These are phyloP conservation scores for Blastomyces percursus DNA, from an alignment of 2,329 filamentous ascomycete species.

Conservation along the genomic window DNA sequence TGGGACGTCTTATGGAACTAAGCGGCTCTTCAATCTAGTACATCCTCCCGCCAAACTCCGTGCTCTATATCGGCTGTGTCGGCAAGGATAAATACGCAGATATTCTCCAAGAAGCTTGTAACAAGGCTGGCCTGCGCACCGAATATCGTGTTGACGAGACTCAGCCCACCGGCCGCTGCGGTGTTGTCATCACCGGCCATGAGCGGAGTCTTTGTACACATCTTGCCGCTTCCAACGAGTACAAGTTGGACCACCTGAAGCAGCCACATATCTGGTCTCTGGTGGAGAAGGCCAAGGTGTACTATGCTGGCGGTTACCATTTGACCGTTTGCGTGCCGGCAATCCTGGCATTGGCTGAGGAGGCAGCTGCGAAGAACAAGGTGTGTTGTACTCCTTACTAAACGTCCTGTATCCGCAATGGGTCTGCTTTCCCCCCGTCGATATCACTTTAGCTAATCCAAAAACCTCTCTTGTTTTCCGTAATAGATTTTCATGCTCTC, in stretches of 20 bases:
- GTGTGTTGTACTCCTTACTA: conserved; percentile 26
- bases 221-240: conserved; percentile 91
- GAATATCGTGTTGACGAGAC: conserved; percentile 87
- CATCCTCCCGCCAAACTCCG: conserved; percentile 77
- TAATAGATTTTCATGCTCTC: conserved; percentile 66
- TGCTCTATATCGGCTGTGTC: conserved; percentile 87
- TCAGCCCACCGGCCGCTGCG: conserved; percentile 82
- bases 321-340: conserved; percentile 90
- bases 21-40: conserved; percentile 45
- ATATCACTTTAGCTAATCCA: neutral
- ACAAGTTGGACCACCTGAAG: conserved; percentile 89
- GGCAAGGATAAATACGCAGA: conserved; percentile 94
- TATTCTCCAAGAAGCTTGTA: conserved; percentile 74
- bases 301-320: conserved; percentile 94
- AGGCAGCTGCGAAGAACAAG: conserved; percentile 85
- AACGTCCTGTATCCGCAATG: neutral
- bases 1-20: neutral
- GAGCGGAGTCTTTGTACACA: conserved; percentile 92
- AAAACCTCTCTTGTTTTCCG: neutral
- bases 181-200: conserved; percentile 92
- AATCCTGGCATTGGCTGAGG: conserved; percentile 77
- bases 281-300: conserved; percentile 76
- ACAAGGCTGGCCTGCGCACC: conserved; percentile 76
- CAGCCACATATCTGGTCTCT: conserved; percentile 82
- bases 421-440: neutral